These are phyloP conservation scores for Alternaria infectoria DNA, from an alignment of 2,329 filamentous ascomycete species.

Conservation along the genomic window DNA sequence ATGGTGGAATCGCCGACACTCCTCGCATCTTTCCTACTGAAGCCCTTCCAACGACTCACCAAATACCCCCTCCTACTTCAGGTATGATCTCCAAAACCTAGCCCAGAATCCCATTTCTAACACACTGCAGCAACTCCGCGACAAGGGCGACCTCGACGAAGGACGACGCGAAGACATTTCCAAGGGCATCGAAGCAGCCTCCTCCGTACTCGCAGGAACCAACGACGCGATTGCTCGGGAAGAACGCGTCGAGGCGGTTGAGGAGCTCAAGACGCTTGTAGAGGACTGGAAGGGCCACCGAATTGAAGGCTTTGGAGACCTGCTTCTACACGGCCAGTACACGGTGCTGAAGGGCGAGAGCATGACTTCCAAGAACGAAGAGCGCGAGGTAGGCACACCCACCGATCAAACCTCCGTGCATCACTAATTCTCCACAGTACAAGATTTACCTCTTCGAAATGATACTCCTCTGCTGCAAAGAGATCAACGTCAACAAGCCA, in stretches of 20 bases:
- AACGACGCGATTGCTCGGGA: conserved; percentile 92
- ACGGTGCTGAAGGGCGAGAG: conserved; percentile 83
- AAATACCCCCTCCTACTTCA: conserved; percentile 93
- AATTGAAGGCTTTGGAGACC: conserved; percentile 87
- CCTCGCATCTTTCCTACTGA: conserved; percentile 89
- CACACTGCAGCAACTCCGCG: conserved; percentile 72
- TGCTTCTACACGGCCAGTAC: conserved; percentile 88
- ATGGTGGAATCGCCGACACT: conserved; percentile 89
- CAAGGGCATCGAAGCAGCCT: conserved; percentile 79
- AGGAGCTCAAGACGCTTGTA: conserved; percentile 80
- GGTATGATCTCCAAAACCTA: conserved; percentile 55
- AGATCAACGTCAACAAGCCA: conserved; percentile 82
- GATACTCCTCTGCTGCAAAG: conserved; percentile 96
- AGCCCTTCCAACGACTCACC: conserved; percentile 93
- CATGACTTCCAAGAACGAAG: conserved; percentile 78
- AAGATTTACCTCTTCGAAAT: conserved; percentile 97
- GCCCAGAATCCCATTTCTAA: conserved; percentile 8
- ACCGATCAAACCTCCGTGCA: neutral
- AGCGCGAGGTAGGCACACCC: conserved; percentile 75
- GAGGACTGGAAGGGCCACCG: conserved; percentile 97
- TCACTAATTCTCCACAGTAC: conserved; percentile 65
- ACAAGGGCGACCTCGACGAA: conserved; percentile 78
- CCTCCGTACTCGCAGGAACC: conserved; percentile 80
- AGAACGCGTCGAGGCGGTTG: conserved; percentile 79
- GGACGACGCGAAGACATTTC: conserved; percentile 74